Percentiles rank a stretch among this genome's conserved stretches.
phyloP scores from a whole-genome alignment of 1,284 basidiomycete species.

The Psilocybe mexicana region DNA sequence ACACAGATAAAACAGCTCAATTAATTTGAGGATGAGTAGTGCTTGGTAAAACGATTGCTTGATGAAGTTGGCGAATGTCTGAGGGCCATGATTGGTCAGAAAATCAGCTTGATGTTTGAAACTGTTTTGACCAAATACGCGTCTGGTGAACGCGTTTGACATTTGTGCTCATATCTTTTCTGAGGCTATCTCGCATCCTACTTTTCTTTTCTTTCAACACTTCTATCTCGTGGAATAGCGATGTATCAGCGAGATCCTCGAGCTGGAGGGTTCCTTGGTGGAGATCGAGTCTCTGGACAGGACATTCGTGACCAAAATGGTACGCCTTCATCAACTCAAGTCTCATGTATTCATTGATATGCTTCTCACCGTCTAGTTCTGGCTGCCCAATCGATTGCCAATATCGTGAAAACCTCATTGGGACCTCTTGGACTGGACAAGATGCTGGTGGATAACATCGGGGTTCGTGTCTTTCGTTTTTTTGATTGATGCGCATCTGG shows the following conservation, averaged over 20 bases:
- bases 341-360: conserved; percentile 18
- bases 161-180: conserved; percentile 10
- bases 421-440: conserved; percentile 96
- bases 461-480: conserved; percentile 51
- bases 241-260: conserved; percentile 88
- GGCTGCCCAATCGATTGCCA: conserved; percentile 95
- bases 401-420: conserved; percentile 95
- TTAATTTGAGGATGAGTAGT: no score
- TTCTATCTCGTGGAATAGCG: conserved; percentile 11
- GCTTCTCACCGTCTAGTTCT: conserved; percentile 59
- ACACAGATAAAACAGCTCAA: neutral
- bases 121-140: conserved; percentile 25
- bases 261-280: conserved; percentile 90
- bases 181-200: conserved; percentile 7
- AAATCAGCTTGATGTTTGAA: conserved; percentile 19
- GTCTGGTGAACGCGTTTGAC: conserved; percentile 22
- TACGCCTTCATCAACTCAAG: conserved; percentile 32
- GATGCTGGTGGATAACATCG: conserved; percentile 99
- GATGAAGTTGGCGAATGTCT: no score
- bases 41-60: no score
- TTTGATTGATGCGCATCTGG: neutral
- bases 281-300: conserved; percentile 91
- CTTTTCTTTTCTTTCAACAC: conserved; percentile 7
- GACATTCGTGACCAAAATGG: conserved; percentile 98
- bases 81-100: neutral